Evolutionary conservation across 768 basidiomycete genomes (phyloP).

Genomic region (Phallus indusiatus): DNA sequence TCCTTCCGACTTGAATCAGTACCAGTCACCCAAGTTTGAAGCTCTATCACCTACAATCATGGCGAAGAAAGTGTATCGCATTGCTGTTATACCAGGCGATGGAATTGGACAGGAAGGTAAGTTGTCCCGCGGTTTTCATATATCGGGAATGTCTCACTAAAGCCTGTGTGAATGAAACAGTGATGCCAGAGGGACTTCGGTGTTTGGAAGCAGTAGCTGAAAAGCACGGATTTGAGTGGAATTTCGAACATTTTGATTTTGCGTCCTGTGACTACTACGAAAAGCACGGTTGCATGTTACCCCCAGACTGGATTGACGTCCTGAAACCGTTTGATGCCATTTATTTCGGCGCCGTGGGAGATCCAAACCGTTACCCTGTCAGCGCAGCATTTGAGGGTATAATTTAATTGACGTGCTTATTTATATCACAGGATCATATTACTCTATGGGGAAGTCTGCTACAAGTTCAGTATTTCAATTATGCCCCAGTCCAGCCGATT

Average conservation of each 20-base stretch:
- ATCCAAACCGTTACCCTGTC: constrained; percentile 19
- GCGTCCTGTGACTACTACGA: constrained; percentile 35
- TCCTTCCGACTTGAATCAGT: background rate
- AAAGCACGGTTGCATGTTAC: constrained; percentile 38
- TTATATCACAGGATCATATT: constrained; percentile 44
- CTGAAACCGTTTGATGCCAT: constrained; percentile 36
- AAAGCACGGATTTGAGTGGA: constrained; percentile 35
- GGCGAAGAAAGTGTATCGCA: constrained; percentile 20
- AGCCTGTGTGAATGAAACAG: constrained; percentile 11
- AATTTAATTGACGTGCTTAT: background rate
- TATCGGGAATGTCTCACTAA: too few relatives aligned
- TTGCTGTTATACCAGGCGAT: constrained; percentile 44
- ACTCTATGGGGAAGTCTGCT: constrained; percentile 36
- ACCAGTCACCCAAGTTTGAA: background rate
- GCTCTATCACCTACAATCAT: background rate
- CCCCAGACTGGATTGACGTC: constrained; percentile 30
- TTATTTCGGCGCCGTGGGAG: constrained; percentile 41
- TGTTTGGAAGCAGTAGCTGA: constrained; percentile 35
- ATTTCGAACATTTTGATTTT: constrained; percentile 40
- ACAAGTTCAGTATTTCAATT: constrained; percentile 1
- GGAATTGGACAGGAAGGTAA: constrained; percentile 38
- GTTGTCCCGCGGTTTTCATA: too few relatives aligned
- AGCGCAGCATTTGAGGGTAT: background rate
- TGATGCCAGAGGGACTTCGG: constrained; percentile 38
- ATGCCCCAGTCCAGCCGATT: too few relatives aligned